Percentiles rank a stretch among this genome's conserved stretches.
These are phyloP conservation scores for Clavispora carvajalis DNA, from an alignment of 805 yeast genomes.

Conservation along the genomic window DNA sequence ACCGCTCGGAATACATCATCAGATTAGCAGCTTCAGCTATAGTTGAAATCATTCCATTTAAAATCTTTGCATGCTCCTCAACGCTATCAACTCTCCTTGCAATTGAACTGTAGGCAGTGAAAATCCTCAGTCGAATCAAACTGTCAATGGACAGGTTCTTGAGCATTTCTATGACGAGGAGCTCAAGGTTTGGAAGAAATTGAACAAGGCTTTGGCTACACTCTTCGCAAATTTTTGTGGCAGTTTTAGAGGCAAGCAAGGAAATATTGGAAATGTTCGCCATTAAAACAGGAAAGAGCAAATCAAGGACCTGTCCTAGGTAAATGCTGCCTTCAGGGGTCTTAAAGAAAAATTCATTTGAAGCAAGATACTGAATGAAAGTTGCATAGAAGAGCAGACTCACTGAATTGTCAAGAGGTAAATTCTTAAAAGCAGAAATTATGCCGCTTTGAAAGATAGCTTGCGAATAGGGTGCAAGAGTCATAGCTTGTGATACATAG, in stretches of 20 bases:
- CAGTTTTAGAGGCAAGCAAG: constrained; percentile 43
- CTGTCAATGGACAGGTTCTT: constrained; percentile 33
- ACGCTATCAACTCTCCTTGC: constrained; percentile 52
- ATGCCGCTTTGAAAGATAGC: constrained; percentile 20
- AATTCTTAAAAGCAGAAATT: constrained; percentile 14
- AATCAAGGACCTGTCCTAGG: constrained; percentile 49
- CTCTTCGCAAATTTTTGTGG: constrained; percentile 52
- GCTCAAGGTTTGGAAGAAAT: constrained; percentile 46
- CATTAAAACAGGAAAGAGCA: constrained; percentile 42
- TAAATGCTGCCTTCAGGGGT: constrained; percentile 37
- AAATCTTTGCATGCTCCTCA: constrained; percentile 17
- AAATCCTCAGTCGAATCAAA: constrained; percentile 53
- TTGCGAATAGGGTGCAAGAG: constrained; percentile 22
- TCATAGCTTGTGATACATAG: constrained; percentile 24
- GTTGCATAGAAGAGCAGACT: constrained; percentile 17
- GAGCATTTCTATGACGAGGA: constrained; percentile 44
- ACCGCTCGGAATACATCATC: constrained; percentile 10
- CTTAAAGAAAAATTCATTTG: constrained; percentile 56
- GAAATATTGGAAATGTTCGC: constrained; percentile 38
- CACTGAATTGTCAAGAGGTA: constrained; percentile 5
- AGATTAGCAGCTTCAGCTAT: constrained; percentile 13
- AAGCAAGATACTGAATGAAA: constrained; percentile 37
- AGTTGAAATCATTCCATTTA: constrained; percentile 17
- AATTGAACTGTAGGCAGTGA: constrained; percentile 58
- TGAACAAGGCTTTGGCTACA: constrained; percentile 39